Percentiles rank a stretch among this genome's conserved stretches.
Conservation (phyloP, 2,329 filamentous ascomycete genomes). For the Byssoonygena ceratinophila region DNA sequence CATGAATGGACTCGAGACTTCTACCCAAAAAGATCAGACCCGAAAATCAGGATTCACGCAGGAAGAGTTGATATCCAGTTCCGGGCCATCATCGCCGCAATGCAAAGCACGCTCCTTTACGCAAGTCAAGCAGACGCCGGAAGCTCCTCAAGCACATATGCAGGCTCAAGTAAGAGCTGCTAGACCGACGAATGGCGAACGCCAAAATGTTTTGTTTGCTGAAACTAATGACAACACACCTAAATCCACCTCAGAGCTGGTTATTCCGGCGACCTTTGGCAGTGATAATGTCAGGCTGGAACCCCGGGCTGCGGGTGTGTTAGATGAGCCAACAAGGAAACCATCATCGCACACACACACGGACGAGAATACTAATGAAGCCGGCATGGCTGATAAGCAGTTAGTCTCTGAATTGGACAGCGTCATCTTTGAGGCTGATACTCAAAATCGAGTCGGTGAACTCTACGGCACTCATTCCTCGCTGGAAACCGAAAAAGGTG, state of each 20-base stretch:
- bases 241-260: slow-evolving; percentile 6
- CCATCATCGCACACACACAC: neutral
- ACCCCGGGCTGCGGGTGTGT: too few relatives aligned
- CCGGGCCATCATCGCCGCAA: neutral
- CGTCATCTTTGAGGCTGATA: neutral
- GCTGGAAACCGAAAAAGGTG: neutral
- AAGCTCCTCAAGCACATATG: neutral
- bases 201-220: neutral
- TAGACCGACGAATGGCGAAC: neutral
- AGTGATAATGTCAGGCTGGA: neutral
- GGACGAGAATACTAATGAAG: neutral
- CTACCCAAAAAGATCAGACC: slow-evolving; percentile 8
- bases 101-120: slow-evolving; percentile 12
- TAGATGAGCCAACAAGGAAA: neutral
- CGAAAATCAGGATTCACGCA: neutral
- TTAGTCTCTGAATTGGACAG: slow-evolving; percentile 12
- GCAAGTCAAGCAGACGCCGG: slow-evolving; percentile 13
- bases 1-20: slow-evolving; percentile 9
- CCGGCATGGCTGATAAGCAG: slow-evolving; percentile 3
- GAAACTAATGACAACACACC: neutral
- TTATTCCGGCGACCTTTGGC: slow-evolving; percentile 16
- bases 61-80: slow-evolving; percentile 6
- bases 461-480: neutral
- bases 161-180: neutral
- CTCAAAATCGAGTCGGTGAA: neutral